A percentile compares a stretch with the other conserved stretches of the same genome.
These are phyloP conservation scores for Lindgomyces ingoldianus DNA, from an alignment of 495 filamentous ascomycete genomes.

Conservation along the genomic window DNA sequence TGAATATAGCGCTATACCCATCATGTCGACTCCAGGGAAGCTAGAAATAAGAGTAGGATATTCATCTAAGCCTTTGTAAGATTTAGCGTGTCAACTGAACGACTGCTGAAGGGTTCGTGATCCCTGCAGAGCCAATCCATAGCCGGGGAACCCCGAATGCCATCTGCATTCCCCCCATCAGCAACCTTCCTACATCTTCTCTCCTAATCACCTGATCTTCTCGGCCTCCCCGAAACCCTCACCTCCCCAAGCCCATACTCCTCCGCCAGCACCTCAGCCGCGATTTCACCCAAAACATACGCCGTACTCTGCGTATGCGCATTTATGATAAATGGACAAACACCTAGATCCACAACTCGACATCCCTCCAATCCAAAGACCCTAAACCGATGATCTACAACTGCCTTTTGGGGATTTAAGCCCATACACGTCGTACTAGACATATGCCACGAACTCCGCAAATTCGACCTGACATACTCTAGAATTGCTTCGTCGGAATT, in stretches of 20 bases:
- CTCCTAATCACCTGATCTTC: not conserved
- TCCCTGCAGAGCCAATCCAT: no score
- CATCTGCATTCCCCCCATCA: no score
- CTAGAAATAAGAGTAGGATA: no score
- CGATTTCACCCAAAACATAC: constrained; percentile 28
- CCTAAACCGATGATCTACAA: constrained; percentile 27
- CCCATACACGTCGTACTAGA: constrained; percentile 30
- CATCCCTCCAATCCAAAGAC: constrained; percentile 16
- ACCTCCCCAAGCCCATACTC: constrained; percentile 18
- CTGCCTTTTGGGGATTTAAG: not conserved
- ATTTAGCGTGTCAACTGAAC: no score
- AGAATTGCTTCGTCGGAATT: constrained; percentile 21
- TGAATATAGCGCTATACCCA: no score
- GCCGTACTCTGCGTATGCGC: constrained; percentile 20
- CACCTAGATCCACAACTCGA: constrained; percentile 30
- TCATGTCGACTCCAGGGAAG: no score
- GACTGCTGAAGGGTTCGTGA: no score
- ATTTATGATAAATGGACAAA: constrained; percentile 26
- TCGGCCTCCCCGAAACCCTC: not conserved
- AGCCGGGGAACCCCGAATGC: no score
- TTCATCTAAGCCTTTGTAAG: no score
- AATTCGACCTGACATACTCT: constrained; percentile 1
- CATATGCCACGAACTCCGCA: constrained; percentile 14
- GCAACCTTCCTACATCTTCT: constrained; percentile 3
- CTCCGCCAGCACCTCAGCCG: constrained; percentile 14